Evolutionary conservation across 1,284 basidiomycete genomes (phyloP).

Genomic region (Austroboletus niveus): DNA sequence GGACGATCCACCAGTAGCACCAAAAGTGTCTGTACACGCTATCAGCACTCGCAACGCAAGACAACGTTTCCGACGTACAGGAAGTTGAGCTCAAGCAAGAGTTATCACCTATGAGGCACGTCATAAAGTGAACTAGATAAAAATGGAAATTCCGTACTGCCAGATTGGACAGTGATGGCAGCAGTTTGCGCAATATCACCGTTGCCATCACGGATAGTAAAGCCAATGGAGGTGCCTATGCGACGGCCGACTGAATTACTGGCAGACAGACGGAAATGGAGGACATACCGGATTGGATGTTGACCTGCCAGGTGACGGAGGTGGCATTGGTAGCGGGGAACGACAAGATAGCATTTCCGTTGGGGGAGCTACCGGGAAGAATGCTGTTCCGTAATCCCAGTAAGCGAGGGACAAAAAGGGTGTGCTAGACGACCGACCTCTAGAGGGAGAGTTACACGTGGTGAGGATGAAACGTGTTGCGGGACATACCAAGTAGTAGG

Average conservation of each 20-base stretch:
- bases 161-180: slow-evolving; percentile 45
- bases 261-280: neutral
- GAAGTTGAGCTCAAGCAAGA: slow-evolving; percentile 33
- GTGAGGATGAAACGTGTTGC: neutral
- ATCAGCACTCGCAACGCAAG: slow-evolving; percentile 9
- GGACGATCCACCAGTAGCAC: slow-evolving; percentile 20
- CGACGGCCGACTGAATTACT: neutral
- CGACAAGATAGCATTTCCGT: slow-evolving; percentile 37
- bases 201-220: slow-evolving; percentile 52
- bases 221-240: slow-evolving; percentile 46
- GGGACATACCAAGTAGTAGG: slow-evolving; percentile 52
- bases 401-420: neutral
- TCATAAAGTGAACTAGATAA: neutral
- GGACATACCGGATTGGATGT: slow-evolving; percentile 25
- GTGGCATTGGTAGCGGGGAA: slow-evolving; percentile 37
- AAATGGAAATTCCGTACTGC: slow-evolving; percentile 39
- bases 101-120: slow-evolving; percentile 27
- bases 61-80: slow-evolving; percentile 8
- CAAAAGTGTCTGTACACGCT: slow-evolving; percentile 14
- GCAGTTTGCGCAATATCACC: slow-evolving; percentile 49
- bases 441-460: slow-evolving; percentile 6
- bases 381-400: slow-evolving; percentile 33
- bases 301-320: slow-evolving; percentile 47
- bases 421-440: slow-evolving; percentile 19
- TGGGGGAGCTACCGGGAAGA: slow-evolving; percentile 39